Evolutionary conservation across 352 stramenopile genomes (phyloP).

Genomic region (Phytophthora sp.): DNA sequence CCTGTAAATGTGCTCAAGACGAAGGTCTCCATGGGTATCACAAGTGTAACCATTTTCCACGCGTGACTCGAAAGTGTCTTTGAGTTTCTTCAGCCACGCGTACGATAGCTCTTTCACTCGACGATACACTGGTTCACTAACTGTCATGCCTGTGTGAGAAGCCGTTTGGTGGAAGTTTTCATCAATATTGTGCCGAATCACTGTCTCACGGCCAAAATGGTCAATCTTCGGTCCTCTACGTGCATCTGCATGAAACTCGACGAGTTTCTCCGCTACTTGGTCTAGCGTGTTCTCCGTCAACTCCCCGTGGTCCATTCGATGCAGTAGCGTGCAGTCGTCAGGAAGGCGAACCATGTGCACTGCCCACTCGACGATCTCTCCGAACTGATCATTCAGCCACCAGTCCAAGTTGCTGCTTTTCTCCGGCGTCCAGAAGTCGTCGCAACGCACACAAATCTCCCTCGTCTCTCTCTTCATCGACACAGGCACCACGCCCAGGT

Average conservation of each 20-base stretch:
- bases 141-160: constrained; percentile 51
- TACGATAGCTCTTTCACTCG: constrained; percentile 66
- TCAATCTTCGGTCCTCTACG: constrained; percentile 64
- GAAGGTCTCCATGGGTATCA: constrained; percentile 71
- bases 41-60: constrained; percentile 69
- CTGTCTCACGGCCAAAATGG: constrained; percentile 52
- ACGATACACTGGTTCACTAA: constrained; percentile 51
- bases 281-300: constrained; percentile 46
- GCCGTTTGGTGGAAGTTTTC: constrained; percentile 76
- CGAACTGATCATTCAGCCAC: constrained; percentile 68
- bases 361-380: constrained; percentile 80
- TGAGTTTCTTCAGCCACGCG: constrained; percentile 47
- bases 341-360: constrained; percentile 75
- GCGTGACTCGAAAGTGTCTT: constrained; percentile 41
- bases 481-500: constrained; percentile 69
- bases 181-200: constrained; percentile 70
- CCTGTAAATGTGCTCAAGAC: constrained; percentile 71
- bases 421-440: constrained; percentile 73
- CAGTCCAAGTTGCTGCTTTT: constrained; percentile 66
- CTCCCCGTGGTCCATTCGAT: constrained; percentile 36
- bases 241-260: constrained; percentile 61
- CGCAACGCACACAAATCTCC: constrained; percentile 58
- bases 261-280: constrained; percentile 52
- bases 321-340: constrained; percentile 56
- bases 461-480: constrained; percentile 64